Evolutionary conservation across 495 filamentous ascomycete genomes (phyloP).

Genomic region (Aspergillus cavernicola): DNA sequence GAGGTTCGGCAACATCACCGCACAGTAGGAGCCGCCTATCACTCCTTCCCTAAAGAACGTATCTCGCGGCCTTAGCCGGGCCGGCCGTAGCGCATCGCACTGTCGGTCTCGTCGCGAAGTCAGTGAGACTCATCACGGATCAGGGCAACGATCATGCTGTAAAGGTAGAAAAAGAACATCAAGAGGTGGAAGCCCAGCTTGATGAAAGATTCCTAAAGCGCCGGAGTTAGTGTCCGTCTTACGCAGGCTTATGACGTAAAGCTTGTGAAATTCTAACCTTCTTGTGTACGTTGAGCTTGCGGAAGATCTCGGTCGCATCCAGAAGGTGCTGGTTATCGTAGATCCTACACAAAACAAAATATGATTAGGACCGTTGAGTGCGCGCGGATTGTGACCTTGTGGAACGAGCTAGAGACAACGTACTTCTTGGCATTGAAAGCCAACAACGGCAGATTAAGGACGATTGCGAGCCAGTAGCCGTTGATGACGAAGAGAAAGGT

Average conservation of each 20-base stretch:
- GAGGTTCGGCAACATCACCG: not conserved
- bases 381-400: constrained; percentile 13
- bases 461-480: constrained; percentile 93
- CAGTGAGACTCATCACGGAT: constrained; percentile 93
- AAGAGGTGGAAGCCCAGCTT: constrained; percentile 98
- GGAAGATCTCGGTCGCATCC: constrained; percentile 98
- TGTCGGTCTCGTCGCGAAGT: constrained; percentile 41
- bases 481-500: constrained; percentile 96
- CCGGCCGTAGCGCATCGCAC: constrained; percentile 41
- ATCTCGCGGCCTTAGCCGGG: constrained; percentile 12
- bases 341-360: constrained; percentile 57
- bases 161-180: constrained; percentile 99
- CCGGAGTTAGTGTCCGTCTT: constrained; percentile 6
- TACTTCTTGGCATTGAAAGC: constrained; percentile 98
- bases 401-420: constrained; percentile 24
- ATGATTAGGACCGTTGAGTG: constrained; percentile 5
- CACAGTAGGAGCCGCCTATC: not conserved
- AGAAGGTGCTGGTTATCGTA: constrained; percentile 94
- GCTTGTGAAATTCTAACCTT: constrained; percentile 57
- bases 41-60: not conserved
- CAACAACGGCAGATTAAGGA: constrained; percentile 89
- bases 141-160: constrained; percentile 97
- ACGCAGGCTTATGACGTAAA: constrained; percentile 10
- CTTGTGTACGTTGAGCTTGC: constrained; percentile 98
- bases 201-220: constrained; percentile 87